Percentiles rank a stretch among this genome's conserved stretches.
Conservation (phyloP, 2,329 filamentous ascomycete genomes). For the Arthrobotrys musiformis region DNA sequence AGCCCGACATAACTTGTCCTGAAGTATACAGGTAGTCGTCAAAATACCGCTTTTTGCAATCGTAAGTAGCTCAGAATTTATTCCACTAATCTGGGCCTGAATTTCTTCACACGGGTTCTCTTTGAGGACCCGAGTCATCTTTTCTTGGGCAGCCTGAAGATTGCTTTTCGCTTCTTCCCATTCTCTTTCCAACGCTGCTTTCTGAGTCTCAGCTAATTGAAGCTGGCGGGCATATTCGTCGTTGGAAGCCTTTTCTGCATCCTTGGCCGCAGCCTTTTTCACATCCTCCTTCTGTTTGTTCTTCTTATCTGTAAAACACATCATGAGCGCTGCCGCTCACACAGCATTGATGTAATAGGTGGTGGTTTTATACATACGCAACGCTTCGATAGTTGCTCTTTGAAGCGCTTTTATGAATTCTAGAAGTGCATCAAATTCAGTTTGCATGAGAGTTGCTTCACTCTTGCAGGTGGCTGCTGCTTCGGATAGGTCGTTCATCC, state of each 20-base stretch:
- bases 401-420: conserved; percentile 20
- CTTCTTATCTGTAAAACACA: background rate
- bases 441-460: conserved; percentile 32
- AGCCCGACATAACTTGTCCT: background rate
- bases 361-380: background rate
- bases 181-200: background rate
- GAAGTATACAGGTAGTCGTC: background rate
- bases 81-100: background rate
- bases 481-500: conserved; percentile 17
- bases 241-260: background rate
- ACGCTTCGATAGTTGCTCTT: conserved; percentile 3
- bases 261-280: background rate
- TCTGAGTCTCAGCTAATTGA: background rate
- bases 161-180: background rate
- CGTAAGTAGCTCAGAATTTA: background rate
- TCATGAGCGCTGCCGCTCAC: background rate
- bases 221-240: background rate
- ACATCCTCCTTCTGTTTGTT: background rate
- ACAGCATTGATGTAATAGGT: background rate
- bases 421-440: conserved; percentile 16
- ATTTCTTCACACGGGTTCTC: background rate
- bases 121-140: background rate
- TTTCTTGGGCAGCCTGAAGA: background rate
- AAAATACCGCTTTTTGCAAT: background rate
- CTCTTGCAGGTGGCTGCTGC: conserved; percentile 11